phyloP scores from a whole-genome alignment of 2,329 filamentous ascomycete species.

The Arthrocladium fulminans region DNA sequence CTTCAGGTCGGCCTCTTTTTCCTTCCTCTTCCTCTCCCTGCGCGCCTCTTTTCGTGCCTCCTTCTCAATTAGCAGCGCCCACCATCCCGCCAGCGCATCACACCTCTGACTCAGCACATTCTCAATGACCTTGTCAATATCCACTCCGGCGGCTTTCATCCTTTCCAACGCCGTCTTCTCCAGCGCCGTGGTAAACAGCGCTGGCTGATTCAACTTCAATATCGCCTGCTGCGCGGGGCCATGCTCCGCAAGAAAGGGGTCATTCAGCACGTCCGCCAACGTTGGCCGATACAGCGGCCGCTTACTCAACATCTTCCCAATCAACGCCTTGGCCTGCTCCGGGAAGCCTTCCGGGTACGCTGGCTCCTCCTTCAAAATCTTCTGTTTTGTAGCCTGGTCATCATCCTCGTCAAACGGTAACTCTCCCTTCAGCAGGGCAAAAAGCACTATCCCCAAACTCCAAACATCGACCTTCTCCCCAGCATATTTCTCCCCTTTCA shows the following conservation, averaged over 20 bases:
- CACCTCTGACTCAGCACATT: constrained; percentile 85
- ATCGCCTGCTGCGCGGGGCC: constrained; percentile 84
- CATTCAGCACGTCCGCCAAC: constrained; percentile 73
- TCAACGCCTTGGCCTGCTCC: constrained; percentile 64
- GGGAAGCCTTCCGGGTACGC: constrained; percentile 74
- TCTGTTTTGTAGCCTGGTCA: constrained; percentile 73
- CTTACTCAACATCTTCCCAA: constrained; percentile 79
- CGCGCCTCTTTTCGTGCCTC: constrained; percentile 78
- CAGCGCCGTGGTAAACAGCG: constrained; percentile 73
- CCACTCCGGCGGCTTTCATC: constrained; percentile 87
- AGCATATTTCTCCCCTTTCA: constrained; percentile 95
- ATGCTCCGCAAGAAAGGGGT: constrained; percentile 80
- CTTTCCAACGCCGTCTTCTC: constrained; percentile 87
- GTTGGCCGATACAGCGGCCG: constrained; percentile 73
- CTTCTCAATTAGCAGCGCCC: constrained; percentile 88
- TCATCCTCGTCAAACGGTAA: constrained; percentile 90
- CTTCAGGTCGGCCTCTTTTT: constrained; percentile 72
- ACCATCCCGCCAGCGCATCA: constrained; percentile 88
- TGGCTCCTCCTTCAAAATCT: constrained; percentile 78
- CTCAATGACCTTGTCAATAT: constrained; percentile 90
- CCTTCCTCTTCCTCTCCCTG: constrained; percentile 71
- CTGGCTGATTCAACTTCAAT: constrained; percentile 67
- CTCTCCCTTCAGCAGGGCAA: constrained; percentile 69
- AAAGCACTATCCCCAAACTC: constrained; percentile 90
- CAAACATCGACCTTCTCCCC: constrained; percentile 98